Evolutionary conservation across 73 alveolate genomes (phyloP), one percentile per base, ranked within the genome.

Genomic region (Tetrahymena malaccensis): DNA sequence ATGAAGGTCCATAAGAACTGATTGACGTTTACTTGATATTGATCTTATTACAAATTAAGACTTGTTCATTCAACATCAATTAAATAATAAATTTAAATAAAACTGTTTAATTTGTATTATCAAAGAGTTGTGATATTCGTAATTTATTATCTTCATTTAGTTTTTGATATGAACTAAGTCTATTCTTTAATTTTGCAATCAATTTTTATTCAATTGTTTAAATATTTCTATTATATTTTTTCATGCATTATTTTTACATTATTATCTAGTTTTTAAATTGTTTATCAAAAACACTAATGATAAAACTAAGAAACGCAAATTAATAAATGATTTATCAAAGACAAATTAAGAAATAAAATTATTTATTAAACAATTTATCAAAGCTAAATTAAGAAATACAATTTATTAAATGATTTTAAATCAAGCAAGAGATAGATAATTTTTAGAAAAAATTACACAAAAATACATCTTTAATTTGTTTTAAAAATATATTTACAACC

Each of bases 1-100:
- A 96, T 96, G 98, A 93, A 94, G 93, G 96, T 70, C 37, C 89
- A 70, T 31, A 70, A 70, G 89, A 31, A n/a, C 37, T 70, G 89
- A 70, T 70, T 70, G 89, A 70, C 43, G 31, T 27, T 70, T 70
- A 0, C 89, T 70, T 31, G 96, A 34, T 15, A 31, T 94, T 25
- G 21, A 33, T 40, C 31, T 35, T 3, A 40, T 22, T 35, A 33
- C 43, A 56, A 50, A 35, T 56, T 56, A 40, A 40, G 95, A 93
- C 95, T 35, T 83, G 95, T 70, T 70, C 89, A 70, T 31, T 27
- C 34, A 70, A 70, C 19, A 31, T 70, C 89, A 70, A 70, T 70
- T 27, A 10, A 70, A 70, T 70, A 70, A 70, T 70, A 70, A 70
- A 70, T 70, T 70, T 70, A 70, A 70, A 70, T 70, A 70, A 70